A percentile compares a stretch with the other conserved stretches of the same genome.
Conservation (phyloP, 768 basidiomycete genomes). For the Russula ochroleuca region DNA sequence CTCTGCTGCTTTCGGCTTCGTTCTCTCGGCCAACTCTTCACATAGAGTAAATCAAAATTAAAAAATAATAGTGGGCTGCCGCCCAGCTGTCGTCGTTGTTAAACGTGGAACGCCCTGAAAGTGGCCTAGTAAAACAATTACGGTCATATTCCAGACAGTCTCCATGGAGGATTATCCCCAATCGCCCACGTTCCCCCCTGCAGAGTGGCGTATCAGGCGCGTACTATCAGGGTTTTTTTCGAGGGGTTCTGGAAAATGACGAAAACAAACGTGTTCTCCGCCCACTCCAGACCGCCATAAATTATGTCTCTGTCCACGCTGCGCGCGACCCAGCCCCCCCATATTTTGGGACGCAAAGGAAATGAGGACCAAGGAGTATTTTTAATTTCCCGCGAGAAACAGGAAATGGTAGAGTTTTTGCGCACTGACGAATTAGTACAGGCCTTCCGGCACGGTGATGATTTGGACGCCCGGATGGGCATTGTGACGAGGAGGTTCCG, state of each 20-base stretch:
- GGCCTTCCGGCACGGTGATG: background rate
- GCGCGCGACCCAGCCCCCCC: background rate
- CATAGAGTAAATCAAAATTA: background rate
- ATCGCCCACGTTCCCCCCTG: background rate
- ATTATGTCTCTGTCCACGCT: background rate
- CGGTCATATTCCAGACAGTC: background rate
- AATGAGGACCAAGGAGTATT: background rate
- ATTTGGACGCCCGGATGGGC: background rate
- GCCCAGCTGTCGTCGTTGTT: conserved; percentile 11
- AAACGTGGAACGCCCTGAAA: conserved; percentile 16
- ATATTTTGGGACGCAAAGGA: background rate
- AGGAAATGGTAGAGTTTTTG: background rate
- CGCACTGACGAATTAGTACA: background rate
- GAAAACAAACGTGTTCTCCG: conserved; percentile 16
- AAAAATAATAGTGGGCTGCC: background rate
- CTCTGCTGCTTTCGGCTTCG: background rate
- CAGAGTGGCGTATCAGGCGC: conserved; percentile 12
- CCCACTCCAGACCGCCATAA: background rate
- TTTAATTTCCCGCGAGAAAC: background rate
- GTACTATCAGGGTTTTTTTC: background rate
- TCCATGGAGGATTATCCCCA: background rate
- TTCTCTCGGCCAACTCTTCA: background rate
- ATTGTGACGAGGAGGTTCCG: background rate
- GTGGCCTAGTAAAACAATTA: conserved; percentile 1
- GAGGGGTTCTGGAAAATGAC: conserved; percentile 20